Evolutionary conservation across 805 yeast genomes (phyloP), one percentile per base, ranked within the genome.

Genomic region (Ogataea paradorogensis): DNA sequence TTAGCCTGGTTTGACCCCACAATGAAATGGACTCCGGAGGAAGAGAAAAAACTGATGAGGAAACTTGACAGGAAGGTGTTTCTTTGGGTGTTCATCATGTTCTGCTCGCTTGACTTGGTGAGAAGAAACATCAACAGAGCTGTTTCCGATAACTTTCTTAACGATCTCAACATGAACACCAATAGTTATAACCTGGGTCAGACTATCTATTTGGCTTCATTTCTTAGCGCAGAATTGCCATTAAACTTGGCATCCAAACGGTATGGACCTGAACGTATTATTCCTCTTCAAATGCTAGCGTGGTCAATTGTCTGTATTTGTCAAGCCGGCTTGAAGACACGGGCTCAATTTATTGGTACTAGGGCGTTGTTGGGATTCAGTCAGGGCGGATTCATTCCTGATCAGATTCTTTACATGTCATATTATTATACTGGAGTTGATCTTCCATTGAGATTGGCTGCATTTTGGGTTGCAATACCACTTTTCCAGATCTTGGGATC

Each of bases 331-430:
- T 58, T 80, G 39, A 59, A 48, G 2, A 58, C 59, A 30, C 66
- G 58, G 40, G 52, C 66, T 1, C 68, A 74, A 0, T 79, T 76
- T 43, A 65, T 59, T 40, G 65, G 63, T 9, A 67, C 78, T 4
- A 63, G 84, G 43, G 71, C 73, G 0, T 62, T 78, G 6, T 52
- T 78, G 27, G 87, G 83, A 2, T 51, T 71, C 2, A 56, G 75
- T 10, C 80, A 81, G 56, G 86, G 87, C 40, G 87, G 87, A 0
- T 80, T 80, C 42, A 80, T 83, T 38, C 80, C 83, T 27, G 87
- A 81, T 50, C 62, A 73, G 20, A 69, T 75, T 38, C 61, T 81
- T 28, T 82, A 82, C 77, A 61, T 82, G 56, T 73, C 82, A 2
- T 82, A 80, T 58, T 82, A 80, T 60, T 82, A 76, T 61, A 81